Evolutionary conservation across 805 yeast genomes (phyloP), one percentile per base, ranked within the genome.

Genomic region (Hanseniaspora lindneri): DNA sequence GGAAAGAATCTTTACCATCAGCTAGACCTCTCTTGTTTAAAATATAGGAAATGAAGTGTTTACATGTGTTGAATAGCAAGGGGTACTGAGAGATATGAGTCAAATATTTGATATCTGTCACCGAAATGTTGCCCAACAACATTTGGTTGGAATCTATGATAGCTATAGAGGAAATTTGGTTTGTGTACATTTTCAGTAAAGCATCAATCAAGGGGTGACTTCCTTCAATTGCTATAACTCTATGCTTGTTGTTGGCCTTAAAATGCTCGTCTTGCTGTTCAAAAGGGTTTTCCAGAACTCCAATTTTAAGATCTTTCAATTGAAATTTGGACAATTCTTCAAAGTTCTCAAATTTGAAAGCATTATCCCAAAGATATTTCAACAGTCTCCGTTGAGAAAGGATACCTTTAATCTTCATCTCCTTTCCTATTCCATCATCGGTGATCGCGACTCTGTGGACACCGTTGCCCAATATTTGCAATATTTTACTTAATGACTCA

Each of bases 1-100:
- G 98, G 71, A 82, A 89, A 36, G 94, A 86, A 67, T 89, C 98
- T 64, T 88, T 87, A 46, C 96, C 96, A 60, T 87, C 88, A 58
- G 82, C 94, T 28, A 89, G 72, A 19, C 98, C 98, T 60, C 95
- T 79, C 49, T 80, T 80, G 54, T 83, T 80, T 54, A 92, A 73
- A 52, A 88, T 87, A 53, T 87, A 81, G 13, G 94, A 78, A 51
- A 89, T 77, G 61, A 89, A 89, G 65, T 83, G 92, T 58, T 86
- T 71, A 64, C 95, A 92, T 6, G 92, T 73, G 61, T 83, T 80
- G 58, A 81, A 80, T 51, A 89, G 71, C 54, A 85, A 69, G 52
- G 83, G 87, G 13, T 94, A 82, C 62, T 88, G 88, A 24, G 95
- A 83, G 32, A 94, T 79, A 54, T 82, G 78, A 13, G 95, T 80